Conservation (phyloP, 768 basidiomycete species). For the Rhizopogon roseolus region DNA sequence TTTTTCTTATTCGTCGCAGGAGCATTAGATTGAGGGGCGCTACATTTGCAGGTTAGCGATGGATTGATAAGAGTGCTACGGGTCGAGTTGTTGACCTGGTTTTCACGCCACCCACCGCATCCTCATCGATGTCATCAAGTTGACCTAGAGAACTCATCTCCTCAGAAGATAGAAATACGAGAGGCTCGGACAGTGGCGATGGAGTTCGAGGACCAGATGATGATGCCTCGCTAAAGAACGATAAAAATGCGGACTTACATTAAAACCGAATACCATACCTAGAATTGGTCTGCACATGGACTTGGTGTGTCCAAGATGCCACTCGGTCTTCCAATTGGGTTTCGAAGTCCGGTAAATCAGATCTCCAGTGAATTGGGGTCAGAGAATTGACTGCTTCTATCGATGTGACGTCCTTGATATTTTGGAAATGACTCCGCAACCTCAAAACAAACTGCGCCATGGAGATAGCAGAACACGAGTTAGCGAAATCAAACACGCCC, state of each 20-base stretch:
- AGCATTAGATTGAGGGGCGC: neutral
- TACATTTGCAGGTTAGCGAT: neutral
- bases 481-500: neutral
- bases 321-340: neutral
- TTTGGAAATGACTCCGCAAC: no score
- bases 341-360: neutral
- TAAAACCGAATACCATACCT: neutral
- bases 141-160: neutral
- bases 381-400: no score
- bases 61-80: neutral
- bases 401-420: no score
- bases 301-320: neutral
- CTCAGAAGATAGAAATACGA: neutral
- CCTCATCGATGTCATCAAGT: neutral
- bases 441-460: neutral
- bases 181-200: neutral
- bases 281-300: neutral
- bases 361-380: no score
- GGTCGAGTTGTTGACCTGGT: neutral
- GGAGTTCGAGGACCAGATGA: neutral
- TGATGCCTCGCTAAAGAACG: neutral
- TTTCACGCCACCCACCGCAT: neutral
- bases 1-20: neutral
- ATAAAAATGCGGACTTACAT: neutral
- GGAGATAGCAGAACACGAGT: neutral